These are phyloP conservation scores for Onygenales sp. DNA, from an alignment of 2,329 filamentous ascomycete species.

Conservation along the genomic window DNA sequence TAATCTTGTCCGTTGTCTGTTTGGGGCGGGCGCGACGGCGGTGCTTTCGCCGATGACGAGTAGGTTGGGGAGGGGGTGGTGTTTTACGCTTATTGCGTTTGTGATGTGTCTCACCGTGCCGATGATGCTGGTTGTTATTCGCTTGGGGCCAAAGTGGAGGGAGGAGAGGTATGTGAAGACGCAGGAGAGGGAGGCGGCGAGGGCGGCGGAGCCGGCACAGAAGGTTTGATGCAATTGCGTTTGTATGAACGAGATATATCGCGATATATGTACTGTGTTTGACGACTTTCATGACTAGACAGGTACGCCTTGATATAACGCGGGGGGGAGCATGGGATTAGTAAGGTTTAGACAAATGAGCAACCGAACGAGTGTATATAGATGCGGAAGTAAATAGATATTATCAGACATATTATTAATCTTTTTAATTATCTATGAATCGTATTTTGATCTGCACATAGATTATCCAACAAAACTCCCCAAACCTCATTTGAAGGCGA, in stretches of 20 bases:
- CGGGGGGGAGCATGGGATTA: no score
- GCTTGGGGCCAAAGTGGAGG: conserved; percentile 21
- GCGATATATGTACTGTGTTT: no score
- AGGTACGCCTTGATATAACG: no score
- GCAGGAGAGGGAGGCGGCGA: conserved; percentile 7
- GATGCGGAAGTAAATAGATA: not conserved
- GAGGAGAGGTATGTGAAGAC: conserved; percentile 12
- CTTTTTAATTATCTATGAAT: not conserved
- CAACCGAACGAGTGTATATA: no score
- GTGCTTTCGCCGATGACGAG: conserved; percentile 29
- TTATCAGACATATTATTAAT: not conserved
- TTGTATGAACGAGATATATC: no score
- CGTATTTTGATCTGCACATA: not conserved
- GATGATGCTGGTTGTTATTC: conserved; percentile 20
- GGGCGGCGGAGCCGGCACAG: not conserved
- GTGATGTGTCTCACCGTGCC: conserved; percentile 26
- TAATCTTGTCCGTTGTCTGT: conserved; percentile 44
- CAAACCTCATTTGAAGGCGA: conserved; percentile 40
- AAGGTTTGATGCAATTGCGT: no score
- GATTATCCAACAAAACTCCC: not conserved
- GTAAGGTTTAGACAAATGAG: no score
- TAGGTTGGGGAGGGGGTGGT: conserved; percentile 32
- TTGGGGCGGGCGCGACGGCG: conserved; percentile 43
- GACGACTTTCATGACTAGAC: no score
- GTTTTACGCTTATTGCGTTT: conserved; percentile 30